Evolutionary conservation across 1,139 yeast genomes (phyloP).

Genomic region (Kodamaea fungicola): DNA sequence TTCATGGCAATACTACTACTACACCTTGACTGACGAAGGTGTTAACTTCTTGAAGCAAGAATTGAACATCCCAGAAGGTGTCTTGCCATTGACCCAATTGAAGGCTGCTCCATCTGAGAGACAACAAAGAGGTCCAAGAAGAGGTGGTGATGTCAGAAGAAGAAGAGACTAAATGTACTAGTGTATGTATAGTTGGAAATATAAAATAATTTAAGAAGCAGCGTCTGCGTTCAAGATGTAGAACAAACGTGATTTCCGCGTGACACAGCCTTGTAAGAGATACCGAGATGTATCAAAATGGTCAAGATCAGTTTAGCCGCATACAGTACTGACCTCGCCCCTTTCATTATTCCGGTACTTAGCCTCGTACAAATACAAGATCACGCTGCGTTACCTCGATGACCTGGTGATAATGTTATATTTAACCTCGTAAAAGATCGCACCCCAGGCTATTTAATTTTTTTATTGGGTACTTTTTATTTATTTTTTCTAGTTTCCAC

Average conservation of each 20-base stretch:
- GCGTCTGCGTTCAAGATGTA: too few relatives aligned
- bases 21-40: slow-evolving; percentile 99
- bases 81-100: slow-evolving; percentile 98
- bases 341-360: too few relatives aligned
- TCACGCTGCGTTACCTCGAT: too few relatives aligned
- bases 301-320: not conserved
- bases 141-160: slow-evolving; percentile 42
- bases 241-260: too few relatives aligned
- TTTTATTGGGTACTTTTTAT: too few relatives aligned
- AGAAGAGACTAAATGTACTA: slow-evolving; percentile 40
- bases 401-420: too few relatives aligned
- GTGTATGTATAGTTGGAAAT: slow-evolving; percentile 5
- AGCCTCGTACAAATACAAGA: too few relatives aligned
- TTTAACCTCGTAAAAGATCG: too few relatives aligned
- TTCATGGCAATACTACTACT: slow-evolving; percentile 99
- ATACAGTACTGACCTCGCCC: too few relatives aligned
- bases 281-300: not conserved
- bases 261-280: not conserved
- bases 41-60: slow-evolving; percentile 97
- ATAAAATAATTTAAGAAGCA: not conserved
- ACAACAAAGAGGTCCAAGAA: slow-evolving; percentile 51
- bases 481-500: too few relatives aligned
- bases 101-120: slow-evolving; percentile 89
- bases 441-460: too few relatives aligned
- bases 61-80: slow-evolving; percentile 98